Conservation (phyloP, 768 basidiomycete species). For the Termitomyces sp. region DNA sequence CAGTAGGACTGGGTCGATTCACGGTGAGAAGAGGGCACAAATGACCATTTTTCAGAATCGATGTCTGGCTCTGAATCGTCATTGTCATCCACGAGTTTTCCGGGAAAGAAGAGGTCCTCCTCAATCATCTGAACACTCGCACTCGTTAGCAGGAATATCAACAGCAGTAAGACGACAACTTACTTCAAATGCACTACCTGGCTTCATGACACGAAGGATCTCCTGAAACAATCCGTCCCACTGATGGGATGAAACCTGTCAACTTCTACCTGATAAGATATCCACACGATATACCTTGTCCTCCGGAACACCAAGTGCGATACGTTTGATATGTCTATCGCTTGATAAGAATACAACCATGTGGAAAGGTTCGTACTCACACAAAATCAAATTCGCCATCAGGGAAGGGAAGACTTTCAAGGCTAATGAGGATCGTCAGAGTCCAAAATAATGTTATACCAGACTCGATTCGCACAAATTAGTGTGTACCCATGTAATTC, state of each 20-base stretch:
- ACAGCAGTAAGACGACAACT: constrained; percentile 4
- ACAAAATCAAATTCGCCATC: constrained; percentile 77
- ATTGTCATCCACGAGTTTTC: constrained; percentile 37
- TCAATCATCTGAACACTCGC: constrained; percentile 53
- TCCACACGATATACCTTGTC: constrained; percentile 48
- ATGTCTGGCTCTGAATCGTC: constrained; percentile 23
- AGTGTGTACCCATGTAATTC: constrained; percentile 69
- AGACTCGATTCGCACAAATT: constrained; percentile 55
- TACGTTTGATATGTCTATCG: constrained; percentile 62
- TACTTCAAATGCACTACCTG: constrained; percentile 71
- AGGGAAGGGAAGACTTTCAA: constrained; percentile 67
- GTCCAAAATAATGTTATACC: neutral
- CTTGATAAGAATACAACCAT: neutral
- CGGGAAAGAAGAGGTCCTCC: constrained; percentile 73
- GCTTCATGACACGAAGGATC: constrained; percentile 66
- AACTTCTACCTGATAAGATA: neutral
- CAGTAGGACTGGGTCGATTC: constrained; percentile 4
- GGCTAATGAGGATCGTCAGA: constrained; percentile 30
- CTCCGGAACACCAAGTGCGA: constrained; percentile 74
- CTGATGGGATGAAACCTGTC: constrained; percentile 24
- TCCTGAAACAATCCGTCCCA: constrained; percentile 73
- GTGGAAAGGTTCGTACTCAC: constrained; percentile 34
- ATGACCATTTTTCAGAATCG: constrained; percentile 20
- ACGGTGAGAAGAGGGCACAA: constrained; percentile 11
- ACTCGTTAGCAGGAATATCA: neutral